Conservation (phyloP, 306 rosid genomes). For the Quercus suber region DNA sequence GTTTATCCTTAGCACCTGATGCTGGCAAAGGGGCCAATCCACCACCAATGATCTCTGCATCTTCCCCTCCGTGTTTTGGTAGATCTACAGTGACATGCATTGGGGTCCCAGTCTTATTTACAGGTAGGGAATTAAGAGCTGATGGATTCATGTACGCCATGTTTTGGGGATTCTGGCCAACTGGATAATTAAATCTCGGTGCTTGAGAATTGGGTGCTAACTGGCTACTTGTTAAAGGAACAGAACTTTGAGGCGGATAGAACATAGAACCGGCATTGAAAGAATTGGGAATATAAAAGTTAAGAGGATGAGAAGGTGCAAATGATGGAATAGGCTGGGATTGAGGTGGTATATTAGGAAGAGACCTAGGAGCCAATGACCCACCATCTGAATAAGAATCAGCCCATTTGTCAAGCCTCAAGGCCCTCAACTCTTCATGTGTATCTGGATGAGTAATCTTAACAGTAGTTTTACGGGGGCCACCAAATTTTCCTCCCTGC, state of each 20-base stretch:
- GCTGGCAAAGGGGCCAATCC: constrained; percentile 29
- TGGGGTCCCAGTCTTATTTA: constrained; percentile 48
- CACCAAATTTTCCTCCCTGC: constrained; percentile 69
- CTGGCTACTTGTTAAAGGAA: constrained; percentile 55
- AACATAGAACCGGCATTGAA: constrained; percentile 38
- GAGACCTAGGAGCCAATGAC: constrained; percentile 58
- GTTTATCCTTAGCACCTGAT: constrained; percentile 49
- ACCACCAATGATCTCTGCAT: constrained; percentile 35
- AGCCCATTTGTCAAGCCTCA: constrained; percentile 62
- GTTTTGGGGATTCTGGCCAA: constrained; percentile 55
- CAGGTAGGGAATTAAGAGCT: constrained; percentile 36
- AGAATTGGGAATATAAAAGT: constrained; percentile 44
- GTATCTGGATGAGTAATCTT: constrained; percentile 97
- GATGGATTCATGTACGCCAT: constrained; percentile 40
- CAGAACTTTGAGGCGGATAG: constrained; percentile 36
- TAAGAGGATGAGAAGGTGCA: constrained; percentile 46
- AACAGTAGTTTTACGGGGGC: constrained; percentile 66
- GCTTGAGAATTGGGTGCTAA: constrained; percentile 68
- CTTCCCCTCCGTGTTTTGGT: constrained; percentile 41
- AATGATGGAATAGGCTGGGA: constrained; percentile 61
- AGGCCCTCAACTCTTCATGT: constrained; percentile 54
- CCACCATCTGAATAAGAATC: constrained; percentile 64
- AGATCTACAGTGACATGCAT: constrained; percentile 39
- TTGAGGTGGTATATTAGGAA: constrained; percentile 52
- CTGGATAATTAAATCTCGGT: constrained; percentile 54